Percentiles rank a stretch among this genome's conserved stretches.
Conservation (phyloP, 2,329 filamentous ascomycete species). For the Basipetospora sp. region DNA sequence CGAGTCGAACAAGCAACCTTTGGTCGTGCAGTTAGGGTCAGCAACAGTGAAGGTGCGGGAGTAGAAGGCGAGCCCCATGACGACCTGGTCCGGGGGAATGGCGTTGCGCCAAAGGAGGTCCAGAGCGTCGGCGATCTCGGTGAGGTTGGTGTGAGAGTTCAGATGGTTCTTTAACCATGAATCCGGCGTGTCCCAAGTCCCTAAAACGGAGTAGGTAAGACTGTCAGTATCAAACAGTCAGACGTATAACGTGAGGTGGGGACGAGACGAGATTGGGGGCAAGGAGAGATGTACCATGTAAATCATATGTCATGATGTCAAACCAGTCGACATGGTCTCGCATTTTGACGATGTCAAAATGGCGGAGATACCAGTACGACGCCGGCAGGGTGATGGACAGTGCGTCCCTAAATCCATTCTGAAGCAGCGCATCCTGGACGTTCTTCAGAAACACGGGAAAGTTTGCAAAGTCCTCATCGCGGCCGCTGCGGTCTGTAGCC, state of each 20-base stretch:
- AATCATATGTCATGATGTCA: constrained; percentile 26
- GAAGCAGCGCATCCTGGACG: constrained; percentile 10
- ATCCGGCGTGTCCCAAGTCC: too few relatives aligned
- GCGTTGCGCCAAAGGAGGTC: constrained; percentile 32
- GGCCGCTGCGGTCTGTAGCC: constrained; percentile 23
- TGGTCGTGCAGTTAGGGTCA: constrained; percentile 7
- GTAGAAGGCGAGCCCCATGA: constrained; percentile 28
- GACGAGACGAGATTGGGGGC: too few relatives aligned
- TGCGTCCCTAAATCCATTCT: not conserved
- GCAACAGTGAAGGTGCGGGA: constrained; percentile 12
- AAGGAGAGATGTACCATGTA: too few relatives aligned
- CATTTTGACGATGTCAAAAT: constrained; percentile 13
- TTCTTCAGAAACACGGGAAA: constrained; percentile 14
- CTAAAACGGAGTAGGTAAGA: too few relatives aligned
- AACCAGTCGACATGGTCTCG: constrained; percentile 21
- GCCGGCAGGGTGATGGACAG: constrained; percentile 6
- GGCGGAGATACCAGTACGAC: constrained; percentile 16
- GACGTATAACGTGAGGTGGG: too few relatives aligned
- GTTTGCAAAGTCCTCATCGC: constrained; percentile 19
- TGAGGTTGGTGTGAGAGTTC: constrained; percentile 28
- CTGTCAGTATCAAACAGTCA: too few relatives aligned
- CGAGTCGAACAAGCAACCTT: constrained; percentile 7
- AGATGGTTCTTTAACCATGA: too few relatives aligned
- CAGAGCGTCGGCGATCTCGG: constrained; percentile 25
- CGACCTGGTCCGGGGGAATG: constrained; percentile 25